Base-by-base conservation (phyloP, 768 basidiomycete species). In the Rhodosporidiobolus odoratus region DNA sequence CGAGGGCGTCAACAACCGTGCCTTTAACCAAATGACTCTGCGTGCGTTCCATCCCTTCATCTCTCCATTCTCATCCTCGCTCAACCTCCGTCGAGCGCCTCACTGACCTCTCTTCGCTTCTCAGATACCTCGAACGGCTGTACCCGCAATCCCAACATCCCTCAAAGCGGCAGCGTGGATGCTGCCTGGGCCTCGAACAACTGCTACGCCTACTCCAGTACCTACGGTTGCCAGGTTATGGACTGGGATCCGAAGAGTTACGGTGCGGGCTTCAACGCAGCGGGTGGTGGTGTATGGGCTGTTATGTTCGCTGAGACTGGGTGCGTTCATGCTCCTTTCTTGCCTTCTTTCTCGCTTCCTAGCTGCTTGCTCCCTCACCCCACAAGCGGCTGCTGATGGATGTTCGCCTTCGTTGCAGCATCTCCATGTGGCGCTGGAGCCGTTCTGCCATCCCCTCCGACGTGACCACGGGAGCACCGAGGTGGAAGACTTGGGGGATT, bases 351-450 rank as follows among this genome's bases (percentile, higher is more conserved):
- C 56, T 38, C n/a, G 3, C 56, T 38, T 10, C 8, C 7, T 27
- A 4, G 19, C 50, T 27, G n/a, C n/a, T 15, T 53, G 50, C 50
- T 13, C 9, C n/a, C 12, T 50, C 30, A 7, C 47, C 35, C 34
- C 35, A 47, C 17, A 54, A 54, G 13, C n/a, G 10, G 15, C 23
- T 19, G 30, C 53, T 56, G 53, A 64, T 23, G 45, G 9, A 8
- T 21, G 34, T 38, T 9, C n/a, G 13, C 30, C 25, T 47, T 12
- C 19, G n/a, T n/a, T 9, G 13, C 63, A 65, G 83, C 16, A 82
- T 86, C 69, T 77, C 77, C 40, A 80, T 84, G 68, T 86, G 84
- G 81, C 80, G 79, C 79, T 84, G 83, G 78, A 69, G 76, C 50
- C 79, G 83, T 66, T 71, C 69, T 64, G 47, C 53, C n/a, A 74